phyloP scores from a whole-genome alignment of 1,284 basidiomycete genomes.

The Trichosporon inkin region DNA sequence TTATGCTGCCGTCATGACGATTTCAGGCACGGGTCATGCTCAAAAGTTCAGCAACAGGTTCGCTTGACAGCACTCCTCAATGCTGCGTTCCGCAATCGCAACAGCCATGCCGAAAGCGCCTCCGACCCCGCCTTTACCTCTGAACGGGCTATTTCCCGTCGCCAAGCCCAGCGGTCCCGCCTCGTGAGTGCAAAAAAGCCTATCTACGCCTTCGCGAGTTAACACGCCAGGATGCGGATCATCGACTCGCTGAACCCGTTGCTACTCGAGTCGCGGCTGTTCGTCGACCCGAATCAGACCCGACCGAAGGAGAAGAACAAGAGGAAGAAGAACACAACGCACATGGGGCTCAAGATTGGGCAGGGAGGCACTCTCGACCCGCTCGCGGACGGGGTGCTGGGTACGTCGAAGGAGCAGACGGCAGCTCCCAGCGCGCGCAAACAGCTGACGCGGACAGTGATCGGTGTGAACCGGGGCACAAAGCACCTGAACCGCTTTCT shows the following conservation, averaged over 20 bases:
- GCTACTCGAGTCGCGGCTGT: constrained; percentile 71
- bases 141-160: constrained; percentile 50
- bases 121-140: constrained; percentile 38
- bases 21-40: constrained; percentile 2
- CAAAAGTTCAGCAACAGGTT: background rate
- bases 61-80: background rate
- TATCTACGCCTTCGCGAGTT: background rate
- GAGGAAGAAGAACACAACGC: constrained; percentile 41
- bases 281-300: constrained; percentile 55
- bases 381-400: constrained; percentile 72
- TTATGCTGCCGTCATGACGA: background rate
- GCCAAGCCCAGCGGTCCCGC: constrained; percentile 50
- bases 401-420: constrained; percentile 53
- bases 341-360: constrained; percentile 48
- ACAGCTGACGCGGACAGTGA: constrained; percentile 56
- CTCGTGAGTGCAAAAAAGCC: constrained; percentile 34
- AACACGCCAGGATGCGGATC: constrained; percentile 68
- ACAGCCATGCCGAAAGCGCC: constrained; percentile 46
- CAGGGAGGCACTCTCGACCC: constrained; percentile 78
- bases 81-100: background rate
- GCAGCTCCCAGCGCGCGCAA: background rate
- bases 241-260: constrained; percentile 82
- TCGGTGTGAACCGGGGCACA: constrained; percentile 86
- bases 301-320: constrained; percentile 24
- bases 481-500: constrained; percentile 82